Conservation (phyloP, 192 early-diverging fungal species). For the Backusella mclennaniae region DNA sequence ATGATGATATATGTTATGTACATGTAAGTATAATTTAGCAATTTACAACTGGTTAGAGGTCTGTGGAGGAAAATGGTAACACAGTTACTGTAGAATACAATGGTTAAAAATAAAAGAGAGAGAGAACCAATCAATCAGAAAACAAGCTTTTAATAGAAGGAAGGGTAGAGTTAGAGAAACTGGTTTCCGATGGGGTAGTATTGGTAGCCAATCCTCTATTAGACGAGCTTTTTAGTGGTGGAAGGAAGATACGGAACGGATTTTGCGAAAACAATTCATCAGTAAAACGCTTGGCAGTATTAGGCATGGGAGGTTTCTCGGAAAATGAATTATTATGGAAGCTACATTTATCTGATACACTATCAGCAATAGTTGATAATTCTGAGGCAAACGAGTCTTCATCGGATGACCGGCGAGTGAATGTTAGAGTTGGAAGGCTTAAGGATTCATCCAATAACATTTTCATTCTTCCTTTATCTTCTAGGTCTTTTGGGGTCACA, state of each 20-base stretch:
- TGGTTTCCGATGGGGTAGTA: background rate
- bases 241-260: slow-evolving; percentile 1
- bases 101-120: background rate
- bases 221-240: background rate
- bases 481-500: slow-evolving; percentile 13
- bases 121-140: background rate
- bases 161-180: background rate
- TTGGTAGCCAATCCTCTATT: background rate
- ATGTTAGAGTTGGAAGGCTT: background rate
- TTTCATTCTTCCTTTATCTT: background rate
- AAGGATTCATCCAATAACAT: background rate
- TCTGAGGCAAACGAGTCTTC: background rate
- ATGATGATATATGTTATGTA: background rate
- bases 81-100: background rate
- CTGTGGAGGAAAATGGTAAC: background rate
- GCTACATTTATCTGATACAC: background rate
- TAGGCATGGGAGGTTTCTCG: background rate
- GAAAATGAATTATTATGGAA: background rate
- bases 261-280: background rate
- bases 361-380: background rate
- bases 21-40: background rate
- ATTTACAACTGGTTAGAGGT: background rate
- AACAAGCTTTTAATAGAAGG: background rate
- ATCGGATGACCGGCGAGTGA: slow-evolving; percentile 2
- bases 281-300: background rate